Conservation (phyloP, 768 basidiomycete genomes). For the Brasilioporus rufonigricans region DNA sequence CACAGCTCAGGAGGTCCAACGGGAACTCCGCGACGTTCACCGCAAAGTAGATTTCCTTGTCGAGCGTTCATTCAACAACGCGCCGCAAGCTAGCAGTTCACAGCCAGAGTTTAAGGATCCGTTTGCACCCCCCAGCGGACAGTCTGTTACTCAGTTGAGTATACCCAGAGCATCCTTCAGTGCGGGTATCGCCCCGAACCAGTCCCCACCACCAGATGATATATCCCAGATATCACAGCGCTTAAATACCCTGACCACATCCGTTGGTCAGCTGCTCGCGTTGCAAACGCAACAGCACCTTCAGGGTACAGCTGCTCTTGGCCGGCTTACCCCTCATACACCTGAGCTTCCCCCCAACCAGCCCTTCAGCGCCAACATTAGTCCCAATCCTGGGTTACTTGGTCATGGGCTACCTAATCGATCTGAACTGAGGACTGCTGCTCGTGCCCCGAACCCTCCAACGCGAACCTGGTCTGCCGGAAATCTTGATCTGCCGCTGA, state of each 20-base stretch:
- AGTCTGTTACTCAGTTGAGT: slow-evolving; percentile 35
- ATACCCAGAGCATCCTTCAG: slow-evolving; percentile 62
- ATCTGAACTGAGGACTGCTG: slow-evolving; percentile 56
- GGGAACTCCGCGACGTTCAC: slow-evolving; percentile 69
- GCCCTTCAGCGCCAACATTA: slow-evolving; percentile 35
- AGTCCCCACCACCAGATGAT: slow-evolving; percentile 65
- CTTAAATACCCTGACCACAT: slow-evolving; percentile 75
- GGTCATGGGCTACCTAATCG: slow-evolving; percentile 65
- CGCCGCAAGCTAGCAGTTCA: slow-evolving; percentile 18
- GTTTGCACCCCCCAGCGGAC: slow-evolving; percentile 48
- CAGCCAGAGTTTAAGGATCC: slow-evolving; percentile 85
- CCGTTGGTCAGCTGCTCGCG: slow-evolving; percentile 81
- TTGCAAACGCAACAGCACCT: slow-evolving; percentile 72
- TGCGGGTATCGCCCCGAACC: slow-evolving; percentile 70
- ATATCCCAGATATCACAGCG: slow-evolving; percentile 75
- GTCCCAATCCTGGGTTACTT: slow-evolving; percentile 40
- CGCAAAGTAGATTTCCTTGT: slow-evolving; percentile 77
- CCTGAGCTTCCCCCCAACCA: slow-evolving; percentile 48
- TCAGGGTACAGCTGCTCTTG: slow-evolving; percentile 41
- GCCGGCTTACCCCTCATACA: slow-evolving; percentile 32
- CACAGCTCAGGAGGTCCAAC: slow-evolving; percentile 67
- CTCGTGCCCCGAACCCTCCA: slow-evolving; percentile 66
- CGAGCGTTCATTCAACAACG: slow-evolving; percentile 52
- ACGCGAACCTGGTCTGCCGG: slow-evolving; percentile 86
- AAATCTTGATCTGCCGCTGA: slow-evolving; percentile 68